A percentile compares a stretch with the other conserved stretches of the same genome.
Evolutionary conservation across 2,329 filamentous ascomycete genomes (phyloP).

Genomic region (Dichotomopilus funicola): DNA sequence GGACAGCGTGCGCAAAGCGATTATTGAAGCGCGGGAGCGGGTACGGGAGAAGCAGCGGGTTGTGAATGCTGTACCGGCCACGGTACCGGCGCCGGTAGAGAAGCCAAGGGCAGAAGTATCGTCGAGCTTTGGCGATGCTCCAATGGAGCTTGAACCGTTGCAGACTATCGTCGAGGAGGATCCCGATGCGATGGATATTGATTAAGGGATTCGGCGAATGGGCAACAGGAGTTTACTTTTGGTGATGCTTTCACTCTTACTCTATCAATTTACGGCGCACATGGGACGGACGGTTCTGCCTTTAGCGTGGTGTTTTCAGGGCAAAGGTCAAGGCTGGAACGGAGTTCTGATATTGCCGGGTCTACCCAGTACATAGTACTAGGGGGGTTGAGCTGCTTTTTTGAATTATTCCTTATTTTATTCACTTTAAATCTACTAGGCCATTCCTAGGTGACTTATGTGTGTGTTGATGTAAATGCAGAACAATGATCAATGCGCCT

Average conservation of each 20-base stretch:
- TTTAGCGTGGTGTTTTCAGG: conserved; percentile 9
- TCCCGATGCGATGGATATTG: conserved; percentile 23
- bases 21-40: conserved; percentile 69
- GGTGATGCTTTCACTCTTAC: neutral
- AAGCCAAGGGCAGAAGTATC: too few species aligned
- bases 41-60: conserved; percentile 52
- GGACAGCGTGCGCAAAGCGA: conserved; percentile 74
- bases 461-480: neutral
- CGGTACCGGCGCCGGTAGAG: neutral
- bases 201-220: conserved; percentile 7
- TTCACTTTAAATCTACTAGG: neutral
- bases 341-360: neutral
- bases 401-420: neutral
- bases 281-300: neutral
- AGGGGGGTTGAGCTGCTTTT: neutral
- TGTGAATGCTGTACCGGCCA: conserved; percentile 23
- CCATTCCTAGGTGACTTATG: neutral
- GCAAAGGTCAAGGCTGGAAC: neutral
- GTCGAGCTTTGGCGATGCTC: neutral
- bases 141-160: neutral
- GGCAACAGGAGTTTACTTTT: neutral
- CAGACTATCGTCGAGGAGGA: conserved; percentile 10
- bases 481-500: neutral
- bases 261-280: too few species aligned
- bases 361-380: neutral